Base-by-base conservation (phyloP, 2,329 filamentous ascomycete genomes). In the Diaporthe batatas region DNA sequence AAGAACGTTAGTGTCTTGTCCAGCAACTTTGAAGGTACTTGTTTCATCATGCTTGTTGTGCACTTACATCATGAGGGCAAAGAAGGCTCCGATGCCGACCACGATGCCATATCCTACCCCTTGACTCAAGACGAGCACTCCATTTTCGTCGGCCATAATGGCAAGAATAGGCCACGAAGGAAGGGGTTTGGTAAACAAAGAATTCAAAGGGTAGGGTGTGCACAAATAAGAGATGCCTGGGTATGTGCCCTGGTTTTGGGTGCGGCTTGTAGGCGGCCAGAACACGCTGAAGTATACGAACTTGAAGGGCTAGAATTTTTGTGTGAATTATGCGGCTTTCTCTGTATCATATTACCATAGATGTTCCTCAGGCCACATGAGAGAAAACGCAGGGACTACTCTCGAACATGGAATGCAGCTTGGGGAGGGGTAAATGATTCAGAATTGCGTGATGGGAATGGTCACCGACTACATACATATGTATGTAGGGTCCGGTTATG, bases 51-150 rank as follows among this genome's bases (percentile, higher is more conserved):
- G 47, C 54, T 7, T 55, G 51, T 14, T 44, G 6, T 12, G 29
- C 29, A 25, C 75, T 51, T 58, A 79, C 83, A 86, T 86, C 58
- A 84, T 76, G 7, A 83, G 59, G 1, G 83, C 81, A 72, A 86
- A 85, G 73, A 84, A 79, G 32, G 79, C 83, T 4, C 85, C 85
- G 65, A 87, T 85, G 29, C 86, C 86, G n/a, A 86, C 83, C 18
- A 88, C 83, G 73, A 82, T 84, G 75, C 85, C 86, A 79, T 87
- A 87, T 53, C 86, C 86, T 8, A 83, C 72, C 2, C 74, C 74
- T n/a, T 74, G 70, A n/a, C 67, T 65, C 53, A 75, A 42, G 18
- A 74, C 67, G 14, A 34, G 68, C 14, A 74, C 68, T 29, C 72
- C 70, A 42, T 71, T 69, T n/a, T 18, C 58, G 21, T 32, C 47